These are phyloP conservation scores for Neurospora sp. DNA, from an alignment of 495 filamentous ascomycete species.

Conservation along the genomic window DNA sequence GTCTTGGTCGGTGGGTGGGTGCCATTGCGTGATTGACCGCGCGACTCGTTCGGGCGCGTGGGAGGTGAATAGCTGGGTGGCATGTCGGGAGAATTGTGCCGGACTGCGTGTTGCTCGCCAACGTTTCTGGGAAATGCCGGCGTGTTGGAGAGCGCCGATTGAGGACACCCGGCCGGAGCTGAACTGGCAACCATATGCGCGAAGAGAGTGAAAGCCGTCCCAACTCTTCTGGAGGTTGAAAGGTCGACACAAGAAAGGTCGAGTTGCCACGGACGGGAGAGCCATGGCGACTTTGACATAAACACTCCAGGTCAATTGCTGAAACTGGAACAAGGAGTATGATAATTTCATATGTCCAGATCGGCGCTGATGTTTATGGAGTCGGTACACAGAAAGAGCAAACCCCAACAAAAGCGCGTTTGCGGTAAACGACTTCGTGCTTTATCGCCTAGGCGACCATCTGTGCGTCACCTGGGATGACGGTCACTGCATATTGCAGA, in stretches of 20 bases:
- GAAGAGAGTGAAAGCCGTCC: not conserved
- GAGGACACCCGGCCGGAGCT: not conserved
- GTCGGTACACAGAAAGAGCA: not conserved
- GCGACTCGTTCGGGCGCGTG: not conserved
- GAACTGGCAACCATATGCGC: not conserved
- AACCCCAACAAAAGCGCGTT: not conserved
- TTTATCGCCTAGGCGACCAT: not conserved
- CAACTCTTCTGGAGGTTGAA: not conserved
- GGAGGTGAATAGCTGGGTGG: not conserved
- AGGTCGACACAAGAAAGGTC: not conserved
- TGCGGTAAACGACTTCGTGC: not conserved
- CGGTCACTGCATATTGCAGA: not conserved
- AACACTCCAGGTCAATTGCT: not conserved
- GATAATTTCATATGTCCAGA: not conserved
- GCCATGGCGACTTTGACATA: not conserved
- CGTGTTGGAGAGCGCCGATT: not conserved
- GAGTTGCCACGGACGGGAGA: not conserved
- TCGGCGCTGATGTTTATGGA: not conserved
- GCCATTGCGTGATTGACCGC: conserved; percentile 10
- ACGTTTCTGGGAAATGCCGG: not conserved
- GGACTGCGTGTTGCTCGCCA: not conserved
- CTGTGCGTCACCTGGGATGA: not conserved
- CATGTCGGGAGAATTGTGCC: not conserved
- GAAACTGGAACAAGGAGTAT: not conserved
- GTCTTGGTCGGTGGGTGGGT: conserved; percentile 14